A percentile compares a stretch with the other conserved stretches of the same genome.
These are phyloP conservation scores for Centaurea solstitialis DNA, from an alignment of 129 eudicot genomes.

Conservation along the genomic window DNA sequence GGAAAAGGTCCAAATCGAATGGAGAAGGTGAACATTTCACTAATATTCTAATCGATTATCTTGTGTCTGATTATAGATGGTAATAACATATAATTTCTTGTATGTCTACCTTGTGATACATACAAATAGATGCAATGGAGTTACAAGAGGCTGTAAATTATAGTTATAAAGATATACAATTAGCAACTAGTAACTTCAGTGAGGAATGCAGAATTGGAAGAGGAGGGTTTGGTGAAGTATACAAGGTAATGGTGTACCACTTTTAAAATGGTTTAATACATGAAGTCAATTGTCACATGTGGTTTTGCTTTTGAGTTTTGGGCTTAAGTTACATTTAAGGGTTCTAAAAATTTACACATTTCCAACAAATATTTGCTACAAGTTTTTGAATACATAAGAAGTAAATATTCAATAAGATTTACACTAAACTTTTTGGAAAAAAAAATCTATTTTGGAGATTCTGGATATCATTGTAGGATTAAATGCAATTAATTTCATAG, in stretches of 20 bases:
- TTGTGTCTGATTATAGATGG: background rate
- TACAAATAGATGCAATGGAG: conserved; percentile 40
- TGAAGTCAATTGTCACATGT: background rate
- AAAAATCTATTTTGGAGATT: background rate
- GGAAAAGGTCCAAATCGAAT: conserved; percentile 26
- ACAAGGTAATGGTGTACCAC: conserved; percentile 43
- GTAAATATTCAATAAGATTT: background rate
- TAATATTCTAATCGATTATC: background rate
- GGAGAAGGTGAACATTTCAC: conserved; percentile 39
- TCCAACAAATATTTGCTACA: background rate
- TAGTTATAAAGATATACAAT: conserved; percentile 49
- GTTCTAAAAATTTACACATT: background rate
- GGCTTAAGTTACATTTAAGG: background rate
- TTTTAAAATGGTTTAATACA: background rate
- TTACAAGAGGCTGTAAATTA: conserved; percentile 47
- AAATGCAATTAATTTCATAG: too few relatives aligned
- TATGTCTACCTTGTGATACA: conserved; percentile 24
- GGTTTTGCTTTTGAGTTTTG: background rate
- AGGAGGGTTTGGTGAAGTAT: conserved; percentile 69
- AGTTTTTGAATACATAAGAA: background rate
- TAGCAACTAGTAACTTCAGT: conserved; percentile 50
- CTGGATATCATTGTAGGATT: too few relatives aligned
- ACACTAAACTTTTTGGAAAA: background rate
- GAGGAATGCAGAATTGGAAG: conserved; percentile 49
- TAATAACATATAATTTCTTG: background rate